phyloP scores from a whole-genome alignment of 169 alveolate species.

The Plasmodium relictum region DNA sequence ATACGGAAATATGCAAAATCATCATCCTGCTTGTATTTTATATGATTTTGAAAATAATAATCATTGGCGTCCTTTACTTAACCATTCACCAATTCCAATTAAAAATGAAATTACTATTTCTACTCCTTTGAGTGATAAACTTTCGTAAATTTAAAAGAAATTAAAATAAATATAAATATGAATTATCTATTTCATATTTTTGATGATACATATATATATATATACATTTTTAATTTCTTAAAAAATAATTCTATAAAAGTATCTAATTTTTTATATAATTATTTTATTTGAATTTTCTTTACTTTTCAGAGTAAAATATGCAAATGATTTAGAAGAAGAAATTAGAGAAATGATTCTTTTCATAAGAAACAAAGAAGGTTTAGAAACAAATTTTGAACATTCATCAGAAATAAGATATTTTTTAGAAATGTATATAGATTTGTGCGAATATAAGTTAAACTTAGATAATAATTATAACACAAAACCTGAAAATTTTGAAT shows the following conservation, averaged over 20 bases:
- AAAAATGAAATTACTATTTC: constrained; percentile 75
- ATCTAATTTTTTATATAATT: neutral
- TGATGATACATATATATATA: neutral
- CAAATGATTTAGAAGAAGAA: constrained; percentile 73
- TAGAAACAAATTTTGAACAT: constrained; percentile 64
- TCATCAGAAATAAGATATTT: constrained; percentile 62
- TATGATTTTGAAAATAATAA: constrained; percentile 86
- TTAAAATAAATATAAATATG: neutral
- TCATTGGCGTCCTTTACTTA: constrained; percentile 88
- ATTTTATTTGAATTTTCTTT: neutral
- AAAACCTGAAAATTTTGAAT: constrained; percentile 74
- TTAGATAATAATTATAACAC: constrained; percentile 67
- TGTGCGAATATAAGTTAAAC: constrained; percentile 73
- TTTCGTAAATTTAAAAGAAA: constrained; percentile 48
- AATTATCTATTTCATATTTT: neutral
- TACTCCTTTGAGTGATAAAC: constrained; percentile 60
- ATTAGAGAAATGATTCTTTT: constrained; percentile 64
- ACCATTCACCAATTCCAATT: constrained; percentile 75
- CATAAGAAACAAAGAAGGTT: constrained; percentile 65
- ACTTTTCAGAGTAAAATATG: constrained; percentile 36
- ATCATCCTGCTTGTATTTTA: constrained; percentile 89
- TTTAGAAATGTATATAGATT: constrained; percentile 74
- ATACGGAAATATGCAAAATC: constrained; percentile 91
- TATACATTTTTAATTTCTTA: neutral
- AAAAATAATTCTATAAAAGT: neutral